Base-by-base conservation (phyloP, 192 early-diverging fungal genomes). In the Podila epigama region DNA sequence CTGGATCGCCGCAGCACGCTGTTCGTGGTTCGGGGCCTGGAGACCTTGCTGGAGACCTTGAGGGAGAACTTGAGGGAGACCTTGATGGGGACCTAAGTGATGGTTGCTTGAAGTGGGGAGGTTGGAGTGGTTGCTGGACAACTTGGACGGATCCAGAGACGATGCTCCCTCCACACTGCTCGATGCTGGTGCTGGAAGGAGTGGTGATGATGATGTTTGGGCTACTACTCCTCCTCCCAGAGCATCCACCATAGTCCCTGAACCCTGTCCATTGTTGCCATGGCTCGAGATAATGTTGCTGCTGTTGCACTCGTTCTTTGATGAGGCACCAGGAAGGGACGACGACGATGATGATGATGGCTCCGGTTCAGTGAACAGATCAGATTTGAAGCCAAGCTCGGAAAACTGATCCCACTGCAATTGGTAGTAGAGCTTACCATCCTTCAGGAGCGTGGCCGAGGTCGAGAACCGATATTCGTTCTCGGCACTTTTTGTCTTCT, bases 371-470 rank as follows among this genome's bases (percentile, higher is more conserved):
- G 69, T 50, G 53, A 70, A 51, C 6, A 60, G 33, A 55, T 66
- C 63, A 66, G 71, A 66, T 61, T 63, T 63, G 60, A 75, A 75
- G 10, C 71, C 71, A 32, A 75, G 40, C 35, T 75, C 63, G 28
- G 71, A 75, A 63, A 75, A 75, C 40, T 75, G 51, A 22, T 75
- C 65, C 71, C 71, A 75, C 63, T 68, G 71, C 52, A 75, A 34
- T 60, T 75, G 64, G 65, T 75, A 67, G 33, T 63, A 63, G 71
- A 75, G 71, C 71, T 67, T 75, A 75, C 71, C 71, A 75, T 75
- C 71, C 71, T 67, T 75, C 65, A 75, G 36, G 48, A 75, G 71
- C 34, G 71, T 75, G 40, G 65, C 64, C 36, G 71, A n/a, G n/a
- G n/a, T 68, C 34, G 71, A 75, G 71, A 75, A 75, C 18, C 60